Conservation (phyloP, 306 rosid genomes). For the Inga leiocalycina region DNA sequence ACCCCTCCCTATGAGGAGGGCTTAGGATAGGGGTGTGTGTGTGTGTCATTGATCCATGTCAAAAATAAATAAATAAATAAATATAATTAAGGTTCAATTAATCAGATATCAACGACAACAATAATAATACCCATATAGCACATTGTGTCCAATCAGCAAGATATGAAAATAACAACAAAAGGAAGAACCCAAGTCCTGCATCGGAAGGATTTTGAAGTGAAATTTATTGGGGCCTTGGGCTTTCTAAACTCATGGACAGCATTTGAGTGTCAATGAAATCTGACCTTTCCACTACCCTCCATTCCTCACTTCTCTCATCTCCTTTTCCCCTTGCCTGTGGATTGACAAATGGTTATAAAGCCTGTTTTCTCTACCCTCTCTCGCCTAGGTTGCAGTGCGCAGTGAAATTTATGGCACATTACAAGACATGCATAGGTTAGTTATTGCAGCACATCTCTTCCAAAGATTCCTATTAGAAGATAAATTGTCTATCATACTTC, state of each 20-base stretch:
- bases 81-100: background rate
- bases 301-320: background rate
- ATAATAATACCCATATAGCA: background rate
- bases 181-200: background rate
- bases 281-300: background rate
- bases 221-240: background rate
- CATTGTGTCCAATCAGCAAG: background rate
- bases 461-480: background rate
- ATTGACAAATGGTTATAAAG: background rate
- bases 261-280: background rate
- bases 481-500: background rate
- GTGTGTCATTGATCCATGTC: background rate
- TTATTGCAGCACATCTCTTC: background rate
- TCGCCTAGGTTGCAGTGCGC: background rate
- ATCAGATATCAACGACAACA: background rate
- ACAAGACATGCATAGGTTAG: background rate
- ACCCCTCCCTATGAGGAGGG: background rate
- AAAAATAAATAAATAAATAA: background rate
- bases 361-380: background rate
- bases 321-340: background rate
- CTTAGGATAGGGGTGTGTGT: background rate
- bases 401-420: background rate
- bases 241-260: background rate
- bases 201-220: background rate
- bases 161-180: background rate